Evolutionary conservation across 768 basidiomycete genomes (phyloP), one percentile per base, ranked within the genome.

Genomic region (Trametes maxima): DNA sequence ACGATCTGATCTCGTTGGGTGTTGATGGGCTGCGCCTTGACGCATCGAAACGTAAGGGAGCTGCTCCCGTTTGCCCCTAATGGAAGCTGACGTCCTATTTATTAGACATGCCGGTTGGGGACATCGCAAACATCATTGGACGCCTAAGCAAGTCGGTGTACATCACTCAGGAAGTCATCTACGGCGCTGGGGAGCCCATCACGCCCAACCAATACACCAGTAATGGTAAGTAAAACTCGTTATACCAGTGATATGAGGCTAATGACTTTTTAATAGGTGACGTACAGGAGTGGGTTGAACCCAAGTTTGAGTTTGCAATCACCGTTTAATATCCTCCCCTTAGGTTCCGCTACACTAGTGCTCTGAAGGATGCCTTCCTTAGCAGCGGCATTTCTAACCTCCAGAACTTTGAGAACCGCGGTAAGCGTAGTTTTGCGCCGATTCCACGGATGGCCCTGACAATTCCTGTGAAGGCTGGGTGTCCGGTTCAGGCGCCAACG

Each of bases 1-100:
- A 88, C 65, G 85, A 89, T 54, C 71, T 89, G 1, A 60, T 88
- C 24, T 82, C 82, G 0, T 76, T 90, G 10, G 87, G 87, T 1
- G 79, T 84, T 0, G 84, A 86, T 62, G 87, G 87, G 0, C 73
- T 88, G 28, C 78, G 87, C 1, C 72, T 88, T 21, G 87, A 89
- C 67, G 85, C 87, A 17, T 78, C 85, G 0, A 89, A 89, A 74
- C 79, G 86, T 87, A 65, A 58, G 78, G 28, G 3, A 3, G 1
- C 11, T 52, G 1, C 19, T 22, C 21, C 21, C 11, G 5, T 33
- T 13, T 7, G 12, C 10, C 19, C 12, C 5, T 0, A 8, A 19
- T 28, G 13, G 19, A 16, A 21, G 36, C 36, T 52, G 3, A 52
- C 21, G 10, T 40, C 36, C 12, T 21, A 6, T 52, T 28, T 16